Percentiles rank a stretch among this genome's conserved stretches.
These are phyloP conservation scores for Plectosphaerella sp. DNA, from an alignment of 2,329 filamentous ascomycete genomes.

Conservation along the genomic window DNA sequence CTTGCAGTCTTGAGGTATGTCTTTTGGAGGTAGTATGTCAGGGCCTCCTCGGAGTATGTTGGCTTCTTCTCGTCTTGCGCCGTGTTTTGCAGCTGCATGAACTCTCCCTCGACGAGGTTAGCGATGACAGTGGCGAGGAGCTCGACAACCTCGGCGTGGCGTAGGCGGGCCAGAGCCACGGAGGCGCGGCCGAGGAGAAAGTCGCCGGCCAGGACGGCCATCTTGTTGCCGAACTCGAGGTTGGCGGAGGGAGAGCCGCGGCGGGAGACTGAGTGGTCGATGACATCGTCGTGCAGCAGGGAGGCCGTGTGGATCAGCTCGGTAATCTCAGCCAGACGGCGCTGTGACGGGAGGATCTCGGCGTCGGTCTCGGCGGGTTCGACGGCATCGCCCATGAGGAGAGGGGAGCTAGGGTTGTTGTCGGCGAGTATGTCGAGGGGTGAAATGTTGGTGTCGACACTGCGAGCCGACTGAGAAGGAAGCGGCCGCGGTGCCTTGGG, in stretches of 20 bases:
- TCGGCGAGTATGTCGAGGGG: slow-evolving; percentile 64
- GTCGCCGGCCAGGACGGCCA: slow-evolving; percentile 97
- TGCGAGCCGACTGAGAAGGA: slow-evolving; percentile 34
- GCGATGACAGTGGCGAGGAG: slow-evolving; percentile 93
- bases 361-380: slow-evolving; percentile 36
- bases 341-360: slow-evolving; percentile 86
- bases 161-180: slow-evolving; percentile 82
- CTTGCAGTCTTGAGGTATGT: slow-evolving; percentile 97
- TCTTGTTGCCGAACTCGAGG: slow-evolving; percentile 96
- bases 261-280: slow-evolving; percentile 84
- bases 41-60: slow-evolving; percentile 79
- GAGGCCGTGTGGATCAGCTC: slow-evolving; percentile 97
- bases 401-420: slow-evolving; percentile 64
- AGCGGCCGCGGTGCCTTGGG: slow-evolving; percentile 47
- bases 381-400: slow-evolving; percentile 37
- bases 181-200: slow-evolving; percentile 91
- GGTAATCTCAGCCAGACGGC: slow-evolving; percentile 90
- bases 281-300: slow-evolving; percentile 95
- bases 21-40: slow-evolving; percentile 94
- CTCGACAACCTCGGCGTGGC: slow-evolving; percentile 92
- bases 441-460: slow-evolving; percentile 51
- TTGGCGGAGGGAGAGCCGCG: slow-evolving; percentile 86
- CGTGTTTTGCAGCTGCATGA: slow-evolving; percentile 99
- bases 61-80: slow-evolving; percentile 81
- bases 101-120: slow-evolving; percentile 96